Evolutionary conservation across 2,329 filamentous ascomycete genomes (phyloP), one percentile per base, ranked within the genome.

Genomic region (Annulohypoxylon truncatum): DNA sequence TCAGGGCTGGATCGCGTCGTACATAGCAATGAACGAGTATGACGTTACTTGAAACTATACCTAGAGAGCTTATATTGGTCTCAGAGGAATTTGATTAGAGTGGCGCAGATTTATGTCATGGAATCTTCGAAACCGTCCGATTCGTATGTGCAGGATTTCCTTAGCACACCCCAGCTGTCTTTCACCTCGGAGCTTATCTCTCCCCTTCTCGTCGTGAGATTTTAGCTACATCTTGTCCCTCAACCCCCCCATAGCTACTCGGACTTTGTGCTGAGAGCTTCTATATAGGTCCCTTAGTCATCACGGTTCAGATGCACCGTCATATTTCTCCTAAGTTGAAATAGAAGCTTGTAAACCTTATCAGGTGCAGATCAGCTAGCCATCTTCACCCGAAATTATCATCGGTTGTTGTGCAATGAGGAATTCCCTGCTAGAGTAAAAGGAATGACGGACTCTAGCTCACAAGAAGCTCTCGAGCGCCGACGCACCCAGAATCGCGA

Each of bases 401-500:
- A 10, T 53, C 33, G 20, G 33, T n/a, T 18, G 20, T 29, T 15
- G 33, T 38, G 31, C 20, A 40, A 53, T 31, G 20, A 5, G 15
- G 13, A 26, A 12, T 53, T 38, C 22, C 22, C 31, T 53, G 13
- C 20, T 26, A 22, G 26, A n/a, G 35, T 55, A 13, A n/a, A 29
- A 42, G 52, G 22, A 20, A 58, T 58, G 54, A 40, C 54, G 22
- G 56, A 52, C 33, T 20, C 28, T 1, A 31, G 29, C 26, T 18
- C 33, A 26, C 47, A 55, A 26, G 46, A 50, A 20, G 46, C 50
- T 28, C 52, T 65, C 28, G 61, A 61, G 51, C 69, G 69, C 18
- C 67, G 67, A 29, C 67, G 65, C 20, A 24, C 44, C 24, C 67
- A 68, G 52, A 70, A 70, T 55, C 69, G 69, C 8, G 38, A 63